Conservation (phyloP, 805 yeast genomes). For the Maudiozyma turicensis region DNA sequence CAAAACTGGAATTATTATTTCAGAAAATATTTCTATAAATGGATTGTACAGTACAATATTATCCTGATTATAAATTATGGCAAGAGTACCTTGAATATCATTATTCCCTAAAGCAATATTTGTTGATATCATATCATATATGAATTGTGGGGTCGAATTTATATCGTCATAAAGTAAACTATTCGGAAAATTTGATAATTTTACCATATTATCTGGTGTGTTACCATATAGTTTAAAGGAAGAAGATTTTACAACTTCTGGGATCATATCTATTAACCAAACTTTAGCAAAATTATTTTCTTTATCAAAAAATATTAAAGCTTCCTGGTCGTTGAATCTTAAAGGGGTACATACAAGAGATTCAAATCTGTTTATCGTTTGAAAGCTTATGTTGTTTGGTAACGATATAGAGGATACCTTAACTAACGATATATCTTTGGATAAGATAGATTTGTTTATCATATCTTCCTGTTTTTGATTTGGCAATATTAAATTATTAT, state of each 20-base stretch:
- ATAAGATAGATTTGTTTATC: constrained; percentile 28
- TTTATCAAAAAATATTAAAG: constrained; percentile 44
- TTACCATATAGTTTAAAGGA: constrained; percentile 23
- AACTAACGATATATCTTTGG: constrained; percentile 66
- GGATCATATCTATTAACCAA: constrained; percentile 32
- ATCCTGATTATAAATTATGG: constrained; percentile 18
- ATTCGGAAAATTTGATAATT: constrained; percentile 7
- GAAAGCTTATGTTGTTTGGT: constrained; percentile 28
- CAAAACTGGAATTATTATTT: constrained; percentile 3
- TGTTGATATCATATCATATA: not conserved
- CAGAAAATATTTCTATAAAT: constrained; percentile 21
- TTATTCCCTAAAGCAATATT: not conserved
- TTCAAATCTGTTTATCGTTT: constrained; percentile 12
- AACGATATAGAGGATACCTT: constrained; percentile 38
- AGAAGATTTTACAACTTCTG: constrained; percentile 17
- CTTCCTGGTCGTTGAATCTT: constrained; percentile 46
- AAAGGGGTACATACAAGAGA: constrained; percentile 13
- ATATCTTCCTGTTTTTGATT: constrained; percentile 8
- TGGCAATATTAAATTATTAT: constrained; percentile 19
- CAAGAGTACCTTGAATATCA: constrained; percentile 29
- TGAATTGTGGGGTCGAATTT: not conserved
- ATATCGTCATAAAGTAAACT: not conserved
- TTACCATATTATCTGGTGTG: constrained; percentile 17
- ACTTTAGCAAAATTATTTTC: constrained; percentile 37
- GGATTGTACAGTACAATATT: constrained; percentile 29